Conservation (phyloP, 768 basidiomycete genomes). For the Leccinum boreale region DNA sequence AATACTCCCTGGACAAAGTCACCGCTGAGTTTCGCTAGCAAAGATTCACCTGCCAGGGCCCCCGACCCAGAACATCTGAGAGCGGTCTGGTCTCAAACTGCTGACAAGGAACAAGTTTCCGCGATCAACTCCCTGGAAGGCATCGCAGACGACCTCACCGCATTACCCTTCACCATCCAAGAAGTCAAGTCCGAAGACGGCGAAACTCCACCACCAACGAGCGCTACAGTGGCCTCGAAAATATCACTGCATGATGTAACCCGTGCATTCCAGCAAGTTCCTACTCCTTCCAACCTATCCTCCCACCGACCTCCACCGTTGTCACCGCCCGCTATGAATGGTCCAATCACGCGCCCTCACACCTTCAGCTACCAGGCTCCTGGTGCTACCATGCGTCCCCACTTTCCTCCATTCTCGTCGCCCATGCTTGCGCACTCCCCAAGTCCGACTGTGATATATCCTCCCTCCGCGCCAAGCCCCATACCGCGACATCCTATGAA, state of each 20-base stretch:
- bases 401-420: conserved; percentile 59
- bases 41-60: conserved; percentile 64
- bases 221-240: conserved; percentile 55
- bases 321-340: conserved; percentile 46
- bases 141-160: conserved; percentile 78
- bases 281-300: conserved; percentile 50
- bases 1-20: conserved; percentile 52
- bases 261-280: conserved; percentile 84
- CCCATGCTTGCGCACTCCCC: conserved; percentile 75
- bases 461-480: conserved; percentile 59
- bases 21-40: conserved; percentile 49
- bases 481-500: conserved; percentile 64
- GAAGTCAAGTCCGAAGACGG: conserved; percentile 88
- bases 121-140: conserved; percentile 79
- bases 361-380: conserved; percentile 36
- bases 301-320: conserved; percentile 46
- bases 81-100: conserved; percentile 78
- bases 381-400: conserved; percentile 47
- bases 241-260: conserved; percentile 84
- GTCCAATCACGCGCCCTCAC: conserved; percentile 26
- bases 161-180: conserved; percentile 76
- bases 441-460: conserved; percentile 63
- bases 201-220: conserved; percentile 68
- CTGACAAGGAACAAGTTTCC: conserved; percentile 64
- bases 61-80: conserved; percentile 85